phyloP scores from a whole-genome alignment of 2,329 filamentous ascomycete species.

The Clathrospora elynae region DNA sequence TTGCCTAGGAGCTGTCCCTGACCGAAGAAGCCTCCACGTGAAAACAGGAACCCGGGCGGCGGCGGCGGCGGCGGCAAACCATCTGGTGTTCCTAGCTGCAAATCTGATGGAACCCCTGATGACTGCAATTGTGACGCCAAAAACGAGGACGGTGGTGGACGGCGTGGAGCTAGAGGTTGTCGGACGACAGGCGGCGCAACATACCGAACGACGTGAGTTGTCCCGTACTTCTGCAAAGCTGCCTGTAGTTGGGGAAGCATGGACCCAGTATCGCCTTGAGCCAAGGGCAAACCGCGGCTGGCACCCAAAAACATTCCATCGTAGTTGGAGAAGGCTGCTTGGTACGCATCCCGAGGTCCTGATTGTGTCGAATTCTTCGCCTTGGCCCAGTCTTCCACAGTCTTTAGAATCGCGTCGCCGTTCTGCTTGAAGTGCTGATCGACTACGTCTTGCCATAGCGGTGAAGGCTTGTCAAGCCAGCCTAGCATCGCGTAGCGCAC shows the following conservation, averaged over 20 bases:
- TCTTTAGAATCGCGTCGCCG: conserved; percentile 30
- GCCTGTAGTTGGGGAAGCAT: conserved; percentile 11
- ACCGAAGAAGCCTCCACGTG: not conserved
- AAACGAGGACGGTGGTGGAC: not conserved
- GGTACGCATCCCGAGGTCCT: not conserved
- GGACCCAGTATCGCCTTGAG: not conserved
- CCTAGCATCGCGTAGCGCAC: conserved; percentile 41
- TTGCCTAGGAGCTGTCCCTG: not conserved
- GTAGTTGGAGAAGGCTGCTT: not conserved
- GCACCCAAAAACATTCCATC: not conserved
- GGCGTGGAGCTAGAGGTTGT: not conserved
- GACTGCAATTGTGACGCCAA: not conserved
- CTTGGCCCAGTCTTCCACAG: conserved; percentile 27
- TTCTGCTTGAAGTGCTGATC: conserved; percentile 34
- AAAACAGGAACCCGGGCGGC: not conserved
- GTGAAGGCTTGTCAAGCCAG: conserved; percentile 34
- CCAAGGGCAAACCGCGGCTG: not conserved
- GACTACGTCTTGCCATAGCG: conserved; percentile 34
- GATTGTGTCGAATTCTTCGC: not conserved
- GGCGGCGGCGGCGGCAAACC: not conserved
- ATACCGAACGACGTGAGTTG: conserved; percentile 3
- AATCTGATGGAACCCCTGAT: too few relatives aligned
- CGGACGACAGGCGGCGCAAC: not conserved
- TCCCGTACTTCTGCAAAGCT: conserved; percentile 7
- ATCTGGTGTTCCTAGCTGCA: too few relatives aligned